Evolutionary conservation across 164 flowering plant genomes (phyloP).

Genomic region (Taxillus chinensis): DNA sequence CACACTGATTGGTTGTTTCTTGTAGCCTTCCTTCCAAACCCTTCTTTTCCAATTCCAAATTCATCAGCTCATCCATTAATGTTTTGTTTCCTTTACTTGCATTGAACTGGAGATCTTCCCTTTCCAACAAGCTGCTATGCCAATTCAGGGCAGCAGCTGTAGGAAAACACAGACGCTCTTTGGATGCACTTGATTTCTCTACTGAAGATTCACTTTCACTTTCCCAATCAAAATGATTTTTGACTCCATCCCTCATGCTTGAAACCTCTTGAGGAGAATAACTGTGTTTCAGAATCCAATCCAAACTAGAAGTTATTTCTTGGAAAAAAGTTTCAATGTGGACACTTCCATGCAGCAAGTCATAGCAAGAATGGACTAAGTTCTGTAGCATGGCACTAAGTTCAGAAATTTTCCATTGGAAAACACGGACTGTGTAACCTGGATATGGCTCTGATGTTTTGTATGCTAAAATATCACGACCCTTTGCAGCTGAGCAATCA

Average conservation of each 20-base stretch:
- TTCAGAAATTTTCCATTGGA: conserved; percentile 41
- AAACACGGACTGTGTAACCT: conserved; percentile 30
- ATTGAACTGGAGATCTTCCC: conserved; percentile 8
- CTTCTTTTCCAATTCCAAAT: conserved; percentile 15
- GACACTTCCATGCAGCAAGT: conserved; percentile 23
- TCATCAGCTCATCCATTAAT: conserved; percentile 10
- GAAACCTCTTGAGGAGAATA: conserved; percentile 41
- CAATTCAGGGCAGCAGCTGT: conserved; percentile 5
- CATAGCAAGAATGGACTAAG: conserved; percentile 22
- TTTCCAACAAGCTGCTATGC: not conserved
- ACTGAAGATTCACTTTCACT: conserved; percentile 30
- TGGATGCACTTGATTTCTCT: conserved; percentile 6
- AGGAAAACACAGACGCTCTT: conserved; percentile 9
- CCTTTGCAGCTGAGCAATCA: conserved; percentile 20
- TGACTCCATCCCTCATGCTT: conserved; percentile 40
- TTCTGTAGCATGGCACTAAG: conserved; percentile 18
- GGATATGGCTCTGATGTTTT: conserved; percentile 21
- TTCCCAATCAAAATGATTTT: conserved; percentile 41
- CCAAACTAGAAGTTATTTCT: conserved; percentile 22
- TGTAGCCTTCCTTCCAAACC: conserved; percentile 12
- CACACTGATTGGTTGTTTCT: conserved; percentile 10
- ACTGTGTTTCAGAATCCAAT: conserved; percentile 39
- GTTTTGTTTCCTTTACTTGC: conserved; percentile 12
- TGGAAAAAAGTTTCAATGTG: conserved; percentile 15
- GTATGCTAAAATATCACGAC: conserved; percentile 13